Evolutionary conservation across 371 early-diverging fungal species (phyloP).

Genomic region (Synchytrium microbalum): DNA sequence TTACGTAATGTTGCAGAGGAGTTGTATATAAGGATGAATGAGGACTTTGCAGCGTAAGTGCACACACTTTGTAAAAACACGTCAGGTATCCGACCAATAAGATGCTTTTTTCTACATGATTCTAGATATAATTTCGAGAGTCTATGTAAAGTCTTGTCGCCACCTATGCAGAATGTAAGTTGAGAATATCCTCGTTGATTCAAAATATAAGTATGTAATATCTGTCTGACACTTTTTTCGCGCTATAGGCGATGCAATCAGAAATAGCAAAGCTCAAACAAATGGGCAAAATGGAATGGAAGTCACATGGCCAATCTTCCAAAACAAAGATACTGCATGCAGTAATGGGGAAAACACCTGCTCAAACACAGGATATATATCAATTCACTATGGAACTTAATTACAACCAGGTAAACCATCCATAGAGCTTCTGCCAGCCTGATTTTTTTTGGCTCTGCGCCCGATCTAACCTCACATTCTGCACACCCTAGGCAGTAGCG

Average conservation of each 20-base stretch:
- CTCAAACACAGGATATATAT: neutral
- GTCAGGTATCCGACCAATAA: too few species aligned
- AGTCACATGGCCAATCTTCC: neutral
- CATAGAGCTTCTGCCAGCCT: too few species aligned
- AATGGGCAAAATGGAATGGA: neutral
- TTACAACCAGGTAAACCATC: neutral
- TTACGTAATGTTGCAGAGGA: conserved; percentile 11
- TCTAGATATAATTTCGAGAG: neutral
- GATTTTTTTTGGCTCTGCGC: neutral
- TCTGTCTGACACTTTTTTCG: too few species aligned
- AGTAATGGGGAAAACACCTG: neutral
- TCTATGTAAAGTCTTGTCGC: conserved; percentile 4
- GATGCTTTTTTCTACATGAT: too few species aligned
- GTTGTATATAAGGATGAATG: conserved; percentile 22
- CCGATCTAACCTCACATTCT: neutral
- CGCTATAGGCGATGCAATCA: neutral
- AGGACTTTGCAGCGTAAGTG: conserved; percentile 21
- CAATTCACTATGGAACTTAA: neutral
- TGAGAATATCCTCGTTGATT: neutral
- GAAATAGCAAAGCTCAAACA: neutral
- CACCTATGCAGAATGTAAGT: neutral
- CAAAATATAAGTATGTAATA: neutral
- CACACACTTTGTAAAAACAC: too few species aligned
- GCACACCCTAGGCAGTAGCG: conserved; percentile 18
- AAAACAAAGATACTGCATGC: neutral